Base-by-base conservation (phyloP, 2,329 filamentous ascomycete species). In the Fusarium longipes region DNA sequence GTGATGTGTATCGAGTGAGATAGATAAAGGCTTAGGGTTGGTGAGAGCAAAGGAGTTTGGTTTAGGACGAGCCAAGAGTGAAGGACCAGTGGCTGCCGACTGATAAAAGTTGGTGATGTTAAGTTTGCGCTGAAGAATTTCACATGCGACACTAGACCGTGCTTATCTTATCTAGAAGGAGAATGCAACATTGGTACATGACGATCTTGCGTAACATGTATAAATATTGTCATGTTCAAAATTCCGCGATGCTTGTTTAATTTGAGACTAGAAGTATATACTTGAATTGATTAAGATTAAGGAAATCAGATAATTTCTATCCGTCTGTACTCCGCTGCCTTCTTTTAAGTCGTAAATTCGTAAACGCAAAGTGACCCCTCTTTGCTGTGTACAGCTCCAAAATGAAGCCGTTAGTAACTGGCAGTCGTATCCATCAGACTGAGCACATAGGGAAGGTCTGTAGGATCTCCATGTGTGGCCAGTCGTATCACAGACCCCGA, bases 401-500 rank as follows among this genome's bases (percentile, higher is more conserved):
- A 60, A 20, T 30, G 40, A n/a, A n/a, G n/a, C n/a, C 20, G 24
- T 65, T 44, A 71, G 38, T 72, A 67, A 24, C 73, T 77, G 22
- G 72, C 76, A 6, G 72, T 54, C n/a, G 77, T 77, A 8, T 75
- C 70, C 35, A 71, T 65, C 40, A 80, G 59, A 30, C 75, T 77
- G 36, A 82, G 71, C 15, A 81, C 76, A 58, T 81, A 82, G 4
- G 77, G 77, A 6, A 79, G 64, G 11, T 71, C 70, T 32, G 71
- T 72, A 8, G 67, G 60, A 27, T 79, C 78, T 5, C 78, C 74
- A 14, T 67, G 69, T 32, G 77, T 82, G 14, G 83, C 79, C 29
- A 86, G 76, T 9, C 84, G 80, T 40, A 86, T 84, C 6, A 86
- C 82, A 8, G 81, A 83, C 8, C 77, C 79, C 4, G 78, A 78